Base-by-base conservation (phyloP, 306 rosid species). In the Quercus wislizeni region DNA sequence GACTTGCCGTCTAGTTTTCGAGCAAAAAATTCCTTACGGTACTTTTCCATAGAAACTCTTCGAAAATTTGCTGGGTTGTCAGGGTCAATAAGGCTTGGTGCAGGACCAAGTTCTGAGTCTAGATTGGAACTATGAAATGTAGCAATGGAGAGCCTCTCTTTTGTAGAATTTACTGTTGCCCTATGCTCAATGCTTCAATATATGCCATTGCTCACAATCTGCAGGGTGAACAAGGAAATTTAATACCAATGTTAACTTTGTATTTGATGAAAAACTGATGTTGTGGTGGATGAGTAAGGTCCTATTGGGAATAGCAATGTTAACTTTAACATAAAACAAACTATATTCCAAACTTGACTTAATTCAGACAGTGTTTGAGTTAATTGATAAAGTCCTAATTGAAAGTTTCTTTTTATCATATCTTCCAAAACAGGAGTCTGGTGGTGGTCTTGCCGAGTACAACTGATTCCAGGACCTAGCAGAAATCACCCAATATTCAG, bases 101-200 rank as follows among this genome's bases (percentile, higher is more conserved):
- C 84, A 30, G 84, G 84, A 38, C 80, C 80, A 51, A 81, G 14
- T 58, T 67, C 71, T 21, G 71, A 75, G 61, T 75, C 73, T 20
- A 75, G 71, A 13, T 57, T 81, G 43, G 80, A 81, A 21, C 76
- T 68, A 57, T 75, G 28, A 41, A 81, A 81, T 41, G 80, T 74
- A 9, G 84, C 80, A 28, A 81, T 69, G 12, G 80, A 81, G 10
- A 81, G 23, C 76, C 80, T 81, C 28, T 81, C 84, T 30, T 81
- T 69, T 46, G 65, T n/a, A 41, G 73, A 43, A 43, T 74, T 68
- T 12, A 81, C 84, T 0, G 25, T 69, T n/a, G 80, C 80, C 18
- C 84, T 69, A 63, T 81, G 84, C 59, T 81, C 76, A 46, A 81
- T 75, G 79, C 84, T 74, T 63, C 6, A 12, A 55, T 81, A 81